Evolutionary conservation across 1,284 basidiomycete species (phyloP).

Genomic region (Cutaneotrichosporon cyanovorans): DNA sequence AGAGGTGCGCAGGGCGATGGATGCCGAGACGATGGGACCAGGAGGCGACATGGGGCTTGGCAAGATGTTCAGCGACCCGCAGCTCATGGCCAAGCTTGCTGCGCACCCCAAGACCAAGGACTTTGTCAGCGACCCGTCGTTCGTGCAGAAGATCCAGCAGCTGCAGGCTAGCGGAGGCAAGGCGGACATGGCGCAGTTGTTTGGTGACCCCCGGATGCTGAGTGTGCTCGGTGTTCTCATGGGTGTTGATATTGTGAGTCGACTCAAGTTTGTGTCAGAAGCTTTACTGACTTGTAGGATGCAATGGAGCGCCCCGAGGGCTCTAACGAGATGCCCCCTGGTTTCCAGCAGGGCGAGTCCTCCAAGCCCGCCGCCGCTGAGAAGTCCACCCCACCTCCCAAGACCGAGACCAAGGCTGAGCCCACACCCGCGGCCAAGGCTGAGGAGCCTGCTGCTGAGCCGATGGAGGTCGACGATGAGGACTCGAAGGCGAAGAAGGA

Average conservation of each 20-base stretch:
- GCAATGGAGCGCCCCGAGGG: conserved; percentile 79
- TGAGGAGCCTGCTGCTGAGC: conserved; percentile 49
- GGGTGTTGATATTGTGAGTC: conserved; percentile 73
- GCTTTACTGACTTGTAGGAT: conserved; percentile 46
- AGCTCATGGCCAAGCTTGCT: conserved; percentile 72
- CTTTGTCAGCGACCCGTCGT: conserved; percentile 72
- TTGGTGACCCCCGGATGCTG: conserved; percentile 86
- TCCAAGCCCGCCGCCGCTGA: conserved; percentile 8
- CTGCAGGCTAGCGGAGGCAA: conserved; percentile 45
- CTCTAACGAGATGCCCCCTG: conserved; percentile 68
- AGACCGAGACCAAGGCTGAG: conserved; percentile 27
- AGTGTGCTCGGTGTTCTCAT: conserved; percentile 81
- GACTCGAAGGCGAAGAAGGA: conserved; percentile 60
- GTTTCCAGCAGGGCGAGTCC: conserved; percentile 36
- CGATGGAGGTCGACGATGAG: conserved; percentile 63
- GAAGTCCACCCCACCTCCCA: conserved; percentile 31
- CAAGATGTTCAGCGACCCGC: conserved; percentile 79
- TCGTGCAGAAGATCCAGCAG: conserved; percentile 55
- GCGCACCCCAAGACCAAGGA: conserved; percentile 76
- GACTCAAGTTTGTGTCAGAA: neutral
- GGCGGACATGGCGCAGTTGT: conserved; percentile 43
- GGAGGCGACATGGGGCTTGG: conserved; percentile 54
- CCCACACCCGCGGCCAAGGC: conserved; percentile 45
- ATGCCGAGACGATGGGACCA: conserved; percentile 30
- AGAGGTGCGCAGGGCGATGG: conserved; percentile 67